Evolutionary conservation across 805 yeast genomes (phyloP).

Genomic region (Barnettozyma populi): DNA sequence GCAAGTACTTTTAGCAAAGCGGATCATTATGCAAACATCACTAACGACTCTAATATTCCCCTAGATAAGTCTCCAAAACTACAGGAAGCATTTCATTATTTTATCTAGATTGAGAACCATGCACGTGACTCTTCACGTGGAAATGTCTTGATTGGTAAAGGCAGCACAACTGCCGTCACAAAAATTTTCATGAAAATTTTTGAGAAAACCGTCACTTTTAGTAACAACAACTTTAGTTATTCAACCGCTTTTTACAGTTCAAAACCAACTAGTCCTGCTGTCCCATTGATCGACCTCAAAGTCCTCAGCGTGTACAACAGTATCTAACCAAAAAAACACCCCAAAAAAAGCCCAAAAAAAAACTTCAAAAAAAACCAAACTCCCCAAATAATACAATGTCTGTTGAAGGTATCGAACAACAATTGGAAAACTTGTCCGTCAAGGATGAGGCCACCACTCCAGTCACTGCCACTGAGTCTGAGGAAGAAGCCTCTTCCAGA

Average conservation of each 20-base stretch:
- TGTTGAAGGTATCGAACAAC: slow-evolving; percentile 37
- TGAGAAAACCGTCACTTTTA: background rate
- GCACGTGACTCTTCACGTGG: background rate
- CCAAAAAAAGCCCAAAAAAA: background rate
- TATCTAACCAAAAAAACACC: slow-evolving; percentile 5
- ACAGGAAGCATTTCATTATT: too few relatives aligned
- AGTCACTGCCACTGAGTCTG: slow-evolving; percentile 30
- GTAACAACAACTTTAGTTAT: slow-evolving; percentile 3
- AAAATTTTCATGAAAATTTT: background rate
- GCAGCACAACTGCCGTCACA: background rate
- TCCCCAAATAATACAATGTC: slow-evolving; percentile 27
- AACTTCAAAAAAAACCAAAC: slow-evolving; percentile 14
- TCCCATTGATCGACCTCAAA: background rate
- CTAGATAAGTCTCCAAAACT: too few relatives aligned
- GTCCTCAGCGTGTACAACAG: slow-evolving; percentile 1
- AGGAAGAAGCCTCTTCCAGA: slow-evolving; percentile 44
- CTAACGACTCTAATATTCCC: too few relatives aligned
- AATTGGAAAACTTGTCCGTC: slow-evolving; percentile 43
- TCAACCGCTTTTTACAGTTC: slow-evolving; percentile 1
- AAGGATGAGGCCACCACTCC: slow-evolving; percentile 26
- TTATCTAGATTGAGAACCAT: too few relatives aligned
- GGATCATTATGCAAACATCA: too few relatives aligned
- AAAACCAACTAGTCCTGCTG: slow-evolving; percentile 2
- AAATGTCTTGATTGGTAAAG: background rate
- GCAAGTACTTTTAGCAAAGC: too few relatives aligned